Evolutionary conservation across 805 yeast species (phyloP).

Genomic region (Saccharomyces kudriavzevii): DNA sequence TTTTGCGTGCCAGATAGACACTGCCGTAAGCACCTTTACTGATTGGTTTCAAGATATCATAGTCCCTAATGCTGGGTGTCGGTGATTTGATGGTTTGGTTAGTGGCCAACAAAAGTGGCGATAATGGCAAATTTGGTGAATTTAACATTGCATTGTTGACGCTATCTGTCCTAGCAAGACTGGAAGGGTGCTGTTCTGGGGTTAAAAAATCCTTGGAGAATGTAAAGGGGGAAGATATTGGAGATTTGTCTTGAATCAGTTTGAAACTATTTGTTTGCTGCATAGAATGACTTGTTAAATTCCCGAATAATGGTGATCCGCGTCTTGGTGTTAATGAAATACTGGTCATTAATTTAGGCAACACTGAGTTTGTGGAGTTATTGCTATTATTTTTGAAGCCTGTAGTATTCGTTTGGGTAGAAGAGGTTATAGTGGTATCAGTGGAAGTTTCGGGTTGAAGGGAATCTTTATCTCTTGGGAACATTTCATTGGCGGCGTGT

Average conservation of each 20-base stretch:
- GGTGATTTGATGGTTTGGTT: conserved; percentile 44
- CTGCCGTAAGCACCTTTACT: conserved; percentile 97
- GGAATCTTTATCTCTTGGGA: background rate
- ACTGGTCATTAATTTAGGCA: conserved; percentile 22
- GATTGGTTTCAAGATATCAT: conserved; percentile 84
- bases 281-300: conserved; percentile 2
- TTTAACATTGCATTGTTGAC: conserved; percentile 7
- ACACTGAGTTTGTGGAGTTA: conserved; percentile 8
- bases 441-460: conserved; percentile 5
- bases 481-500: background rate
- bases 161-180: conserved; percentile 1
- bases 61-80: conserved; percentile 72
- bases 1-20: conserved; percentile 77
- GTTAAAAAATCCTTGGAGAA: conserved; percentile 38
- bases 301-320: conserved; percentile 41
- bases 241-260: conserved; percentile 33
- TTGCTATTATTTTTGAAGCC: conserved; percentile 5
- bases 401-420: background rate
- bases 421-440: background rate
- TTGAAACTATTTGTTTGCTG: conserved; percentile 33
- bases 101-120: conserved; percentile 69
- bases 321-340: conserved; percentile 44
- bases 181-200: conserved; percentile 27
- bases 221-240: conserved; percentile 52
- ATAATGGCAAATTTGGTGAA: conserved; percentile 54